Percentiles rank a stretch among this genome's conserved stretches.
These are phyloP conservation scores for Solanum aculeatissimum DNA, from an alignment of 305 asterid species.

Conservation along the genomic window DNA sequence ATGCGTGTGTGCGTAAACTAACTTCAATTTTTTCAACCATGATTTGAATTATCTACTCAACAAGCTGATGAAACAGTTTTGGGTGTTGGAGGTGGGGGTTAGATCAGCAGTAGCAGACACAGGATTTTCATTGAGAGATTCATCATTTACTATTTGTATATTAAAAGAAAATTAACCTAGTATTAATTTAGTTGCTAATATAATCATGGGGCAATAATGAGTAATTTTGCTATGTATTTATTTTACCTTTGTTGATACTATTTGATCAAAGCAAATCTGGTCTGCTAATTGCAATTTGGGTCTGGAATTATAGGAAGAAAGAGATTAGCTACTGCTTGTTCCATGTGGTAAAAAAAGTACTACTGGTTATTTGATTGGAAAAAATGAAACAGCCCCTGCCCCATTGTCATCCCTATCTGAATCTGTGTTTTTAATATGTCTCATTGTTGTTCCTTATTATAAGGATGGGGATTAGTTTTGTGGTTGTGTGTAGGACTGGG, in stretches of 20 bases:
- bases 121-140: background rate
- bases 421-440: background rate
- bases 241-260: background rate
- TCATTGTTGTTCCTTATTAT: background rate
- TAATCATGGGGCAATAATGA: background rate
- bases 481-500: conserved; percentile 45
- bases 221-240: background rate
- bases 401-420: background rate
- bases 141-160: background rate
- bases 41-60: background rate
- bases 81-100: background rate
- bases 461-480: background rate
- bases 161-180: no score
- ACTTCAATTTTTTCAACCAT: background rate
- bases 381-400: background rate
- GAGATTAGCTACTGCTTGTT: background rate
- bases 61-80: background rate
- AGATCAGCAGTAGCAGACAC: background rate
- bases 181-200: background rate
- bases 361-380: background rate
- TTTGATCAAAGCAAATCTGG: background rate
- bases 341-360: background rate
- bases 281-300: background rate
- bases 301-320: background rate
- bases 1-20: background rate